These are phyloP conservation scores for Aspergillus sp. DNA, from an alignment of 2,329 filamentous ascomycete species.

Conservation along the genomic window DNA sequence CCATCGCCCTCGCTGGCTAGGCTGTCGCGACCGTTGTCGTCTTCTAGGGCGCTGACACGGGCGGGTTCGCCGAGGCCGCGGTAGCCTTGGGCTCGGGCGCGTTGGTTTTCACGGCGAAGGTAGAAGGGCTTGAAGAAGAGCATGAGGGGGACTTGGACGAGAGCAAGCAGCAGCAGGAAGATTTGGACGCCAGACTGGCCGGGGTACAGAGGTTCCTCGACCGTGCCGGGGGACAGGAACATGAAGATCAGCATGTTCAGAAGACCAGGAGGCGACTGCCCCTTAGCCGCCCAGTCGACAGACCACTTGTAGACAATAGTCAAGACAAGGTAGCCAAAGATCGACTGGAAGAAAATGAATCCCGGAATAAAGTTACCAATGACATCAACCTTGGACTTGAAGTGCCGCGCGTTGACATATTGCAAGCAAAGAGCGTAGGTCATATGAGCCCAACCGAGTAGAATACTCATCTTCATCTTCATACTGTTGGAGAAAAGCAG, in stretches of 20 bases:
- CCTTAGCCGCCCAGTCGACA: conserved; percentile 70
- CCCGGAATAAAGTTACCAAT: conserved; percentile 96
- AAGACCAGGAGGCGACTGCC: conserved; percentile 69
- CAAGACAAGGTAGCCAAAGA: conserved; percentile 92
- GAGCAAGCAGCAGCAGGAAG: conserved; percentile 70
- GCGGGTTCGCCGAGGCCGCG: conserved; percentile 85
- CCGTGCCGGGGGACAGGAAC: conserved; percentile 80
- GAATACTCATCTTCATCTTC: conserved; percentile 99
- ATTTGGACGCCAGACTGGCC: conserved; percentile 73
- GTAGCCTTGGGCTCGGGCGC: conserved; percentile 79
- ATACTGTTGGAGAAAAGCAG: conserved; percentile 95
- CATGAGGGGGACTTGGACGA: conserved; percentile 80
- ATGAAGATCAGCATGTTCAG: conserved; percentile 99
- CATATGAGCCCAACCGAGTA: conserved; percentile 97
- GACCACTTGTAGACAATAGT: conserved; percentile 97
- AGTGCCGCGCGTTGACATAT: conserved; percentile 88
- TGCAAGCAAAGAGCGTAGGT: conserved; percentile 94
- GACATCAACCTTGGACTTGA: conserved; percentile 90
- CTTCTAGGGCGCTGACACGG: conserved; percentile 81
- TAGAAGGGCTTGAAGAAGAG: conserved; percentile 95
- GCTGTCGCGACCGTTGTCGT: conserved; percentile 64
- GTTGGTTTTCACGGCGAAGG: conserved; percentile 88
- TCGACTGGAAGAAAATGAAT: conserved; percentile 99
- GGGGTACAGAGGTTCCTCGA: conserved; percentile 63
- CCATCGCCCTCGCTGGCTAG: conserved; percentile 68